Base-by-base conservation (phyloP, 2,329 filamentous ascomycete genomes). In the Monosporascus sp. region DNA sequence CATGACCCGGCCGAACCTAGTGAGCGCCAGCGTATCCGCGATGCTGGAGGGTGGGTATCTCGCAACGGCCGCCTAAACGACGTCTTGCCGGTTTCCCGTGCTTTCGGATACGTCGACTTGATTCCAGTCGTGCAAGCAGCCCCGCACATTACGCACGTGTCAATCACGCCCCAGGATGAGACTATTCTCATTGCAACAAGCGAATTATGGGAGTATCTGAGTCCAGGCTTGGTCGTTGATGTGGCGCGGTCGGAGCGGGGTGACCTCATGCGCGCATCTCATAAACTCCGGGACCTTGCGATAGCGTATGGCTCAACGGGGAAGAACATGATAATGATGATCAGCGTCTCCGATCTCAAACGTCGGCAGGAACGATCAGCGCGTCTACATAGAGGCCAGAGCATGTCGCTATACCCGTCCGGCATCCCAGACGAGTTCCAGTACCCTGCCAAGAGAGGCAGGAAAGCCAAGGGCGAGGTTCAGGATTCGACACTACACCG, bases 291-390 rank as follows among this genome's bases (percentile, higher is more conserved):
- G 54, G 94, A 99, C 73, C 78, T 97, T 51, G 94, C 94, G 43
- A 96, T 99, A 67, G 91, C 93, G 1, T 97, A 97, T 68, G 94
- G 94, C 51, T 90, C 93, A 14, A 92, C 86, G 1, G 88, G 87
- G 66, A 99, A 99, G 74, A 89, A 97, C 58, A 97, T 97, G 92
- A 91, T 99, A 45, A 97, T 97, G 93, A 90, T 99, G 77, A 86
- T 99, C 51, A 93, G 92, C 52, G 88, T 99, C 38, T 87, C 88
- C 52, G 92, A 97, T 66, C 76, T 99, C 51, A 93, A 96, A 73
- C 89, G 89, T 67, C 84, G 91, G 58, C 76, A 80, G 53, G 89
- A 95, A 68, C 83, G 88, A 58, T 88, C 87, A 51, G 65, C 66
- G 70, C 86, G 72, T 75, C 73, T 82, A 56, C 79, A 88, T 69